Conservation (phyloP, 2,329 filamentous ascomycete species). For the Penicillium sp. region DNA sequence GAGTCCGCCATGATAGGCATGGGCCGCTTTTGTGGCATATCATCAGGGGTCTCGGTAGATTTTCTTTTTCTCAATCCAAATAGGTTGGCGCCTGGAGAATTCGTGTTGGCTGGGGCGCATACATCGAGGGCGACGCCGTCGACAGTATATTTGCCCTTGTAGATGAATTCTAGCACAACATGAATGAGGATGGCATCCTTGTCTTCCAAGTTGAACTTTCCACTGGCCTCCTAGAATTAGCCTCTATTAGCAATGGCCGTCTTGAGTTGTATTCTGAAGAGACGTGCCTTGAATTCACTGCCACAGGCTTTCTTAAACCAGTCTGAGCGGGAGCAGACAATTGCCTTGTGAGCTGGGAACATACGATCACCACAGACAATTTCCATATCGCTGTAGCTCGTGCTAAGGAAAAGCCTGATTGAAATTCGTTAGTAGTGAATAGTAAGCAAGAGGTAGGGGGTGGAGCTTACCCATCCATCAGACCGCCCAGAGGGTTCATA, state of each 20-base stretch:
- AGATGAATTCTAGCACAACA: background rate
- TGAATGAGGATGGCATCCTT: background rate
- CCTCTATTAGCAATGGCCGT: background rate
- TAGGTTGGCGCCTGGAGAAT: background rate
- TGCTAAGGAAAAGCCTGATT: background rate
- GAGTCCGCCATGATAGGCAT: background rate
- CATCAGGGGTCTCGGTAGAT: background rate
- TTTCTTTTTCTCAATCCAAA: background rate
- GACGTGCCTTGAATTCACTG: slow-evolving; percentile 1
- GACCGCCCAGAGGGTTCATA: background rate
- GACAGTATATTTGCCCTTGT: background rate
- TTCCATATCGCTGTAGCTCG: slow-evolving; percentile 3
- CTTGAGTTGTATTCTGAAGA: background rate
- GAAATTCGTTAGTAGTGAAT: background rate
- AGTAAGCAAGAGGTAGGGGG: background rate
- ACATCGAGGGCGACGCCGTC: background rate
- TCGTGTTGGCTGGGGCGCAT: background rate
- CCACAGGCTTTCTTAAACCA: slow-evolving; percentile 2
- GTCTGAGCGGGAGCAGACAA: background rate
- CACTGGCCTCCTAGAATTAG: background rate
- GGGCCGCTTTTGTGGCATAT: background rate
- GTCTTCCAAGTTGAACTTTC: background rate
- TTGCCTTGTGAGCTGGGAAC: background rate
- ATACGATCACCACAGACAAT: slow-evolving; percentile 1
- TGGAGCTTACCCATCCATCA: background rate